Conservation (phyloP, 495 filamentous ascomycete genomes). For the Podospora sp. region DNA sequence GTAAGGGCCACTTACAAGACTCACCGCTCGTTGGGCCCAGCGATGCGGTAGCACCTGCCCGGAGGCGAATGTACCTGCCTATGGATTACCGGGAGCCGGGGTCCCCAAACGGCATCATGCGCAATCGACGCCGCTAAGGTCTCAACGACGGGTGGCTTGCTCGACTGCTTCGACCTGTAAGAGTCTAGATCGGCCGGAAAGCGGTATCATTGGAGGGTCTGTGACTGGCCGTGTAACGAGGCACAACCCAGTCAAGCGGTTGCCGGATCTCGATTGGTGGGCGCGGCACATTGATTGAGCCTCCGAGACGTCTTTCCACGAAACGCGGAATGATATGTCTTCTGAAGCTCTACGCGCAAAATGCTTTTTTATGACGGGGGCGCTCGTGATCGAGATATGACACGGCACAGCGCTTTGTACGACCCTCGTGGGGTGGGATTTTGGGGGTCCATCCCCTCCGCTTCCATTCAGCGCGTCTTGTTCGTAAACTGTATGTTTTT, state of each 20-base stretch:
- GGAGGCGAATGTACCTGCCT: not conserved
- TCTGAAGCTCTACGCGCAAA: not conserved
- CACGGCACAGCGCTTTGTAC: not conserved
- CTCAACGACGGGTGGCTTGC: not conserved
- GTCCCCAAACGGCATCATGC: slow-evolving; percentile 5
- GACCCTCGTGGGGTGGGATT: not conserved
- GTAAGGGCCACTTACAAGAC: not conserved
- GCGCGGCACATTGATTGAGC: not conserved
- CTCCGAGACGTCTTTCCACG: not conserved
- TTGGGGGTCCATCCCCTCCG: not conserved
- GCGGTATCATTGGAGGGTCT: not conserved
- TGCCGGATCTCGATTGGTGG: slow-evolving; percentile 6
- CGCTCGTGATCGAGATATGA: not conserved
- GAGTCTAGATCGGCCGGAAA: slow-evolving; percentile 1
- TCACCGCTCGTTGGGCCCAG: slow-evolving; percentile 5
- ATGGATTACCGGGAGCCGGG: not conserved
- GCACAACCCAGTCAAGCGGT: not conserved
- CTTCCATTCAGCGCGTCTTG: not conserved
- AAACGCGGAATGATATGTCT: not conserved
- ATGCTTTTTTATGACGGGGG: not conserved
- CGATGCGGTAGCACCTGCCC: not conserved
- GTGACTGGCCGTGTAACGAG: not conserved
- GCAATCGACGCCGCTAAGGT: not conserved
- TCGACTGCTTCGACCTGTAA: not conserved
- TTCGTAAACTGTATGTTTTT: not conserved